Conservation (phyloP, 495 filamentous ascomycete species). For the Penicillium cinerascens region DNA sequence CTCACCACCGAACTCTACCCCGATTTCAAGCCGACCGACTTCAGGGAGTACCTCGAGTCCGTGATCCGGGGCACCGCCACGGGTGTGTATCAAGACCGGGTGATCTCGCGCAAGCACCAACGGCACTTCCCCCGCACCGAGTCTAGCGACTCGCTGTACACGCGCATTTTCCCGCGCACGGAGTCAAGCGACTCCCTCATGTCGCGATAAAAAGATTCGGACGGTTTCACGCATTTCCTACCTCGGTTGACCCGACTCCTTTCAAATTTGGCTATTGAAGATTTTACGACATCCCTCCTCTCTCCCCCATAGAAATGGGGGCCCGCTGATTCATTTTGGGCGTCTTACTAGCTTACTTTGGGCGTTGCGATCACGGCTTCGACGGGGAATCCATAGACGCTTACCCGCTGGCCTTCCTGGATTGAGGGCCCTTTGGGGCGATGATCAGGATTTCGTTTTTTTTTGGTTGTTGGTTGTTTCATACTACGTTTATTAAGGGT, state of each 20-base stretch:
- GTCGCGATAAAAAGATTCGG: conserved; percentile 28
- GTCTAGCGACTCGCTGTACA: conserved; percentile 43
- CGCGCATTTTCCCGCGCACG: conserved; percentile 41
- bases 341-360: conserved; percentile 15
- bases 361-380: conserved; percentile 23
- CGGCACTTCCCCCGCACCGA: conserved; percentile 44
- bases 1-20: conserved; percentile 55
- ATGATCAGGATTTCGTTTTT: conserved; percentile 10
- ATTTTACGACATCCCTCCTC: conserved; percentile 5
- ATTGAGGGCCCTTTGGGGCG: conserved; percentile 11
- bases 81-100: conserved; percentile 45
- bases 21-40: conserved; percentile 41
- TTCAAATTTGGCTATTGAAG: not conserved
- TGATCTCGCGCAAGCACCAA: conserved; percentile 42
- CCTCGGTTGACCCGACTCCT: not conserved
- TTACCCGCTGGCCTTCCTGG: not conserved
- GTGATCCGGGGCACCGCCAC: conserved; percentile 40
- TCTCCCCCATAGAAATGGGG: conserved; percentile 6
- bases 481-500: conserved; percentile 15
- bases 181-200: conserved; percentile 46
- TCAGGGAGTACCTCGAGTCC: conserved; percentile 41
- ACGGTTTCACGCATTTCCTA: conserved; percentile 7
- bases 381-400: conserved; percentile 16
- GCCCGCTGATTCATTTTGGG: conserved; percentile 20
- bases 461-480: conserved; percentile 18